Conservation (phyloP, 495 filamentous ascomycete species). For the Annulohypoxylon stygium region DNA sequence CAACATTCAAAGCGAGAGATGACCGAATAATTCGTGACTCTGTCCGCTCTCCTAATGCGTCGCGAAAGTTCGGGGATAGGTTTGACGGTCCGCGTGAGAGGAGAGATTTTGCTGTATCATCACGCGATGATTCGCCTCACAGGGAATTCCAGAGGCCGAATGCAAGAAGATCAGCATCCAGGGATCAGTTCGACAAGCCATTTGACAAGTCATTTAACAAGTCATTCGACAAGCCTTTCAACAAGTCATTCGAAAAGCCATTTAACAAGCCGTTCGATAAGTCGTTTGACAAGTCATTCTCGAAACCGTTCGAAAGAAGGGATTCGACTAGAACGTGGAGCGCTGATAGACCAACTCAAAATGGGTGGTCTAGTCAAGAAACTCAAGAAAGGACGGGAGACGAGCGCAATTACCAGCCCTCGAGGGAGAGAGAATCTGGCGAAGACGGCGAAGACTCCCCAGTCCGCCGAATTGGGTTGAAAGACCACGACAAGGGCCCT, state of each 20-base stretch:
- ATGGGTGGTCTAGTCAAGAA: not conserved
- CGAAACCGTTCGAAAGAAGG: not conserved
- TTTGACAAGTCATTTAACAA: not conserved
- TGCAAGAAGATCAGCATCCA: no score
- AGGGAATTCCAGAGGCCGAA: no score
- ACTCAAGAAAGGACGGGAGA: not conserved
- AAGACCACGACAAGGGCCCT: conserved; percentile 50
- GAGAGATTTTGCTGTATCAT: not conserved
- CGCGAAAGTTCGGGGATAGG: not conserved
- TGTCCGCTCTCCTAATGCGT: not conserved
- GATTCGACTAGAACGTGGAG: not conserved
- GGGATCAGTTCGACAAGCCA: not conserved
- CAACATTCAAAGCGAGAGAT: not conserved
- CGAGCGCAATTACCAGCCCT: not conserved
- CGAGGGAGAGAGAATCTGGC: not conserved
- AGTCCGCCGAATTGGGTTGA: not conserved
- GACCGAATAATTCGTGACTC: not conserved
- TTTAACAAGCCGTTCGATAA: not conserved
- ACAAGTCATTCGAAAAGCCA: not conserved
- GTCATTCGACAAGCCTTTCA: not conserved
- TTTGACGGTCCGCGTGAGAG: not conserved
- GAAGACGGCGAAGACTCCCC: not conserved
- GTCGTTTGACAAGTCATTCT: not conserved
- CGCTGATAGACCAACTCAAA: not conserved
- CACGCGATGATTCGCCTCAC: no score